Percentiles rank a stretch among this genome's conserved stretches.
phyloP scores from a whole-genome alignment of 768 basidiomycete species.

The Phanerochaete carnosa region DNA sequence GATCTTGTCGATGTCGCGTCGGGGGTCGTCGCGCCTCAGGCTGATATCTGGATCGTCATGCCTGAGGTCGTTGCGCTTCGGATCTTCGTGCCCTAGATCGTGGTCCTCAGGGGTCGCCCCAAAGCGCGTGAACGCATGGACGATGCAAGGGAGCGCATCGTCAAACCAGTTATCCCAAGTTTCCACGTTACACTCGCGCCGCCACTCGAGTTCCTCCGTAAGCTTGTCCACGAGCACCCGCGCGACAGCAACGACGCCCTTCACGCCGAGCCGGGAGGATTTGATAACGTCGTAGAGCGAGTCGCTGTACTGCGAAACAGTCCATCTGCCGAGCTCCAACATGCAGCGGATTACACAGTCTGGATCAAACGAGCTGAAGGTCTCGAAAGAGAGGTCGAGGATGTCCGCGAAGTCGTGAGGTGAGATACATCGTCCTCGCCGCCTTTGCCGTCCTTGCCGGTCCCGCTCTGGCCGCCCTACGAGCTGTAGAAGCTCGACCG shows the following conservation, averaged over 20 bases:
- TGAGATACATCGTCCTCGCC: no score
- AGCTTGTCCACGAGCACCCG: neutral
- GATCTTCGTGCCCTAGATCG: no score
- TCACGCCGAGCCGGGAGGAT: neutral
- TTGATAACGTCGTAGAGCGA: neutral
- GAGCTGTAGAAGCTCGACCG: neutral
- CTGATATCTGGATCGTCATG: no score
- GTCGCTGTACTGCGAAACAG: neutral
- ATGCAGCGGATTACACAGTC: neutral
- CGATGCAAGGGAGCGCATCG: neutral
- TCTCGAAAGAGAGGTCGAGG: neutral
- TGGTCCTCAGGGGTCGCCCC: neutral
- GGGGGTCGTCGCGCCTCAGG: no score
- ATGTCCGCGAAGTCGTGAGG: neutral
- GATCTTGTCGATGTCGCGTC: neutral
- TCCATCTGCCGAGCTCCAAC: neutral
- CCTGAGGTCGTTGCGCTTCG: no score
- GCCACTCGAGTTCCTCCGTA: neutral
- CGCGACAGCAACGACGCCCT: neutral
- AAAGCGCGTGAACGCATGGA: neutral
- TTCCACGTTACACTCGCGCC: neutral
- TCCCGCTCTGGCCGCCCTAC: neutral
- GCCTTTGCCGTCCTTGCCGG: no score
- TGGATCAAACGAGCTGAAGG: neutral
- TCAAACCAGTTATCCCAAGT: neutral